Base-by-base conservation (phyloP, 345 rosid genomes). In the Geranium rotundifolium region DNA sequence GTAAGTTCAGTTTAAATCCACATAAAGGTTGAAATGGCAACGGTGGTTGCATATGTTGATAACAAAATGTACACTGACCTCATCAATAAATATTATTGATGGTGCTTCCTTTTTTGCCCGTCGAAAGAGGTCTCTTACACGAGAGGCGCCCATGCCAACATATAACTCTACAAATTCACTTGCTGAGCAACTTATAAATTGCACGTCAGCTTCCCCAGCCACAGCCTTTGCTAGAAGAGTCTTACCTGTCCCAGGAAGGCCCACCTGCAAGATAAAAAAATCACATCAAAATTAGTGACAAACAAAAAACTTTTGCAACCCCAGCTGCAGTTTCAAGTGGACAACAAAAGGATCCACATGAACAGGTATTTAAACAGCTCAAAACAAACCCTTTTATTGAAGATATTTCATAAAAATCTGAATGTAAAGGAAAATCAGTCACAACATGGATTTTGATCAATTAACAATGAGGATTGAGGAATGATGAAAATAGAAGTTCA, bases 91-190 rank as follows among this genome's bases (percentile, higher is more conserved):
- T 61, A 88, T 85, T 56, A 95, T 90, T 14, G 96, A 90, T 20
- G 96, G 99, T 73, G 99, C 96, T 63, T 83, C 99, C 80, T 95
- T 95, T 82, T 90, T 95, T 60, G 97, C 99, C 71, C 89, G 76
- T 55, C 95, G 87, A 77, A 93, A 93, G 34, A 93, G 90, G 73
- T 88, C 99, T 75, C 99, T 81, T 63, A 90, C 99, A 54, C 95
- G 95, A 57, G 97, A 95, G 29, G 97, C 99, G n/a, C 99, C 97
- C 97, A 90, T 90, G 61, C 97, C 99, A 67, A 92, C 95, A 71
- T 89, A 89, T 65, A 92, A 69, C 80, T 92, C 96, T 4, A 92
- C 93, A 67, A 92, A 92, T 80, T 92, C 98, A 69, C 97, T 92
- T 46, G 97, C 98, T 2, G 97, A 87, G 73, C 97, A 92, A 75